These are phyloP conservation scores for Russula sp. DNA, from an alignment of 768 basidiomycete genomes.

Conservation along the genomic window DNA sequence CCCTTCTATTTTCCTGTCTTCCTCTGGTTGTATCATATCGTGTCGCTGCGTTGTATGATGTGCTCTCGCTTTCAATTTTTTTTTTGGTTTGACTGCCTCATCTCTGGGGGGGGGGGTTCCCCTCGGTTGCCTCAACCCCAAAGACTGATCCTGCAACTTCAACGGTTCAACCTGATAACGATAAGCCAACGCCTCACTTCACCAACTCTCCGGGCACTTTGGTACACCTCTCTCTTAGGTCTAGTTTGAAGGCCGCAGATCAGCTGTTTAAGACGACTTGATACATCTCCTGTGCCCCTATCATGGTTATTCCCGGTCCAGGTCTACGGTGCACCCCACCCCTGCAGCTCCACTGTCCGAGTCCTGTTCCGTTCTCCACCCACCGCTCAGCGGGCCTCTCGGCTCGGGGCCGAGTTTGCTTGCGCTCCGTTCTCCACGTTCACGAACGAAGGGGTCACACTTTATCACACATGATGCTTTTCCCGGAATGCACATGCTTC, in stretches of 20 bases:
- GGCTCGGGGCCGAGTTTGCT: background rate
- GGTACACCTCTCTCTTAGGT: background rate
- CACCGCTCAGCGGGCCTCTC: background rate
- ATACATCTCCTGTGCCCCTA: background rate
- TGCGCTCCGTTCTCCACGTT: background rate
- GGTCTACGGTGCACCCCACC: too few relatives aligned
- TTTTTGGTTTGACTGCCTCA: background rate
- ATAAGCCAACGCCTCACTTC: background rate
- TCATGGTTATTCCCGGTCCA: too few relatives aligned
- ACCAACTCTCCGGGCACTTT: background rate
- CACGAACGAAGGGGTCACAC: background rate
- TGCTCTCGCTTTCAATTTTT: background rate
- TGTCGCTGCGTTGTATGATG: constrained; percentile 6
- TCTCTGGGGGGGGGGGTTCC: background rate
- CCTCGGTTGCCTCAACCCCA: background rate
- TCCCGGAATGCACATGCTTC: background rate
- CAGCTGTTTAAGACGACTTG: background rate
- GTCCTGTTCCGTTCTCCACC: background rate
- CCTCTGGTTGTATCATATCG: constrained; percentile 9
- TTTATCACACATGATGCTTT: background rate
- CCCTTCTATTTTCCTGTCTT: background rate
- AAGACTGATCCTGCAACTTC: background rate
- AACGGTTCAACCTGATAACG: background rate
- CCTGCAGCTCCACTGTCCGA: too few relatives aligned
- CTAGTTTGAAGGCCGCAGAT: background rate